phyloP scores from a whole-genome alignment of 495 filamentous ascomycete species.

The Penicillium silybi region DNA sequence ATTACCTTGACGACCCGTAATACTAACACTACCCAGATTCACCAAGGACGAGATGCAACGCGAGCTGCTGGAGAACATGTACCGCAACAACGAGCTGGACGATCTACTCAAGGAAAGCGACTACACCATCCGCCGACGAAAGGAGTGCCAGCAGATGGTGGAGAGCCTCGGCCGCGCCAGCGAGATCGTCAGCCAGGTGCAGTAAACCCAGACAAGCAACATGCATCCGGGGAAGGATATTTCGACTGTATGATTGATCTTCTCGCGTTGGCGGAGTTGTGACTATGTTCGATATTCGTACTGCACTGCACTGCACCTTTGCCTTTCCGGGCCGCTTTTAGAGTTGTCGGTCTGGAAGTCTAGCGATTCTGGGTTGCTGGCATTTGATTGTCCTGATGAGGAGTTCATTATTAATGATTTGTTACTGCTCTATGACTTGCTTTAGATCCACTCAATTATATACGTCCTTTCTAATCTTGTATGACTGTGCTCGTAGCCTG shows the following conservation, averaged over 20 bases:
- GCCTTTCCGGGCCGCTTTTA: neutral
- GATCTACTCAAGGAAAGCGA: slow-evolving; percentile 97
- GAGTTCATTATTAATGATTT: slow-evolving; percentile 26
- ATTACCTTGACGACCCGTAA: neutral
- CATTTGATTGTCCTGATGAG: slow-evolving; percentile 16
- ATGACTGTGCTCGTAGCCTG: too few relatives aligned
- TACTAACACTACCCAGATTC: slow-evolving; percentile 50
- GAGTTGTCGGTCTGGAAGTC: slow-evolving; percentile 3
- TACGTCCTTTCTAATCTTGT: neutral
- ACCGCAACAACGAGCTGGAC: slow-evolving; percentile 82
- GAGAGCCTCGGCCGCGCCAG: slow-evolving; percentile 81
- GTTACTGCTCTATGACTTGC: slow-evolving; percentile 10
- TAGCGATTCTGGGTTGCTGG: neutral
- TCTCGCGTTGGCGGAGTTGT: slow-evolving; percentile 20
- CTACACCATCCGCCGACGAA: slow-evolving; percentile 89
- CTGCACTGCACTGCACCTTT: neutral
- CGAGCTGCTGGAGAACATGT: slow-evolving; percentile 98
- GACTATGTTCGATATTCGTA: slow-evolving; percentile 16
- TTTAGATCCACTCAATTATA: slow-evolving; percentile 8
- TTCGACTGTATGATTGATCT: slow-evolving; percentile 21
- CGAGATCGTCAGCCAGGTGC: slow-evolving; percentile 96
- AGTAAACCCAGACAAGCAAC: slow-evolving; percentile 47
- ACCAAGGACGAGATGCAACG: slow-evolving; percentile 99
- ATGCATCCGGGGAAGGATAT: neutral
- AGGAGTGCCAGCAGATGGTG: slow-evolving; percentile 99